Evolutionary conservation across 164 flowering plant species (phyloP).

Genomic region (Stephania japonica): DNA sequence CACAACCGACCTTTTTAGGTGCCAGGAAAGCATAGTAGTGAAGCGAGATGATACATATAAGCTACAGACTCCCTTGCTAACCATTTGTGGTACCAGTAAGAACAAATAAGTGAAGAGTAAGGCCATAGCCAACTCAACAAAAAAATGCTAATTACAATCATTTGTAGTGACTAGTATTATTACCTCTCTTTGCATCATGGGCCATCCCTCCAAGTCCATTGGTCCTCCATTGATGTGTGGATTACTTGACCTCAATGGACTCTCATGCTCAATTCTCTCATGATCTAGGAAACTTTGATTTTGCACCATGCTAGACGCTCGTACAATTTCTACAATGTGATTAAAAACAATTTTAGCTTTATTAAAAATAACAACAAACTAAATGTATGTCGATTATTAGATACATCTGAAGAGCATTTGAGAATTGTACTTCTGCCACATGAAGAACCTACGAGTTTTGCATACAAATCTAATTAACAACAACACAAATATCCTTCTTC

Average conservation of each 20-base stretch:
- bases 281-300: slow-evolving; percentile 49
- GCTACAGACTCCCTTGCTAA: no score
- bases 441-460: neutral
- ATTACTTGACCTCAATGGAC: slow-evolving; percentile 45
- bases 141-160: neutral
- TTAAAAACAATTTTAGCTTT: neutral
- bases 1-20: no score
- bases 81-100: neutral
- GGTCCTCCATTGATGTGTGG: slow-evolving; percentile 56
- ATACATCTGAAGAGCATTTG: neutral
- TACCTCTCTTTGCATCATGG: slow-evolving; percentile 61
- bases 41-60: no score
- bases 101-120: neutral
- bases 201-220: slow-evolving; percentile 63
- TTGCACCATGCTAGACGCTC: slow-evolving; percentile 40
- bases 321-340: slow-evolving; percentile 53
- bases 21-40: no score
- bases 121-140: neutral
- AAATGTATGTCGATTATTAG: neutral
- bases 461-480: neutral
- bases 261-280: slow-evolving; percentile 58
- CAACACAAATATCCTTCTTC: neutral
- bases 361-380: neutral
- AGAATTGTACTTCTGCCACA: neutral
- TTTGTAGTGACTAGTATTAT: neutral